Percentiles rank a stretch among this genome's conserved stretches.
These are phyloP conservation scores for Neolentinus lepideus DNA, from an alignment of 1,284 basidiomycete genomes.

Conservation along the genomic window DNA sequence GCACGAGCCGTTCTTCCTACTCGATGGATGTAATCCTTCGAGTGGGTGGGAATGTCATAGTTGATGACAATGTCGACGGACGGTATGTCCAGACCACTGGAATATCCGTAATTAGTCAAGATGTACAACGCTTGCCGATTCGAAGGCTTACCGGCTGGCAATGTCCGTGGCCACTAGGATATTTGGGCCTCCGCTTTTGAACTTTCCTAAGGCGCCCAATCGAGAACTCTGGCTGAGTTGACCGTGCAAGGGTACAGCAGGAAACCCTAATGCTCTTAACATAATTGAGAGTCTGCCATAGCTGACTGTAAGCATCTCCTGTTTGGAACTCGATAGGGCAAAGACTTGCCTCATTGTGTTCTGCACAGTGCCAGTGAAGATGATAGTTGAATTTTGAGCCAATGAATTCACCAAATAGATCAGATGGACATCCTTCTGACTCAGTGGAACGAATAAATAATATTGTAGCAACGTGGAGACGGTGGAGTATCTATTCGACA, in stretches of 20 bases:
- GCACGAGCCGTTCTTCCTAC: slow-evolving; percentile 97
- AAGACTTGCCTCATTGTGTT: slow-evolving; percentile 74
- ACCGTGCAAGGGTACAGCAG: slow-evolving; percentile 94
- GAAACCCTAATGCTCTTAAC: slow-evolving; percentile 87
- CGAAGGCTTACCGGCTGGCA: slow-evolving; percentile 69
- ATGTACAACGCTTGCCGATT: slow-evolving; percentile 2
- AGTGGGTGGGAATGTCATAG: slow-evolving; percentile 97
- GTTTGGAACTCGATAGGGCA: not conserved
- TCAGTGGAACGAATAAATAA: slow-evolving; percentile 91
- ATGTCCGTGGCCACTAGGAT: slow-evolving; percentile 96
- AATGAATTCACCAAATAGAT: slow-evolving; percentile 88
- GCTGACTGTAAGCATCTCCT: not conserved
- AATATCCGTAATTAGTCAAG: slow-evolving; percentile 2
- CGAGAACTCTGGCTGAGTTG: slow-evolving; percentile 93
- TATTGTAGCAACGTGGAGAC: slow-evolving; percentile 95
- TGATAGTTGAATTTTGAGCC: slow-evolving; percentile 90
- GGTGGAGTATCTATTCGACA: slow-evolving; percentile 82
- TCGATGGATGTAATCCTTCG: slow-evolving; percentile 98
- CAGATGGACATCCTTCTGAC: slow-evolving; percentile 90
- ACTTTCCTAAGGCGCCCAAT: slow-evolving; percentile 92
- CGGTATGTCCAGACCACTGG: slow-evolving; percentile 91
- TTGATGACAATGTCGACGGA: slow-evolving; percentile 97
- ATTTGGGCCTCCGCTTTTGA: slow-evolving; percentile 90
- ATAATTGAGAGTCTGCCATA: slow-evolving; percentile 74
- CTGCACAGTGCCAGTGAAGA: slow-evolving; percentile 95